Evolutionary conservation across 2,329 filamentous ascomycete genomes (phyloP).

Genomic region (Neopestalotiopsis sp.): DNA sequence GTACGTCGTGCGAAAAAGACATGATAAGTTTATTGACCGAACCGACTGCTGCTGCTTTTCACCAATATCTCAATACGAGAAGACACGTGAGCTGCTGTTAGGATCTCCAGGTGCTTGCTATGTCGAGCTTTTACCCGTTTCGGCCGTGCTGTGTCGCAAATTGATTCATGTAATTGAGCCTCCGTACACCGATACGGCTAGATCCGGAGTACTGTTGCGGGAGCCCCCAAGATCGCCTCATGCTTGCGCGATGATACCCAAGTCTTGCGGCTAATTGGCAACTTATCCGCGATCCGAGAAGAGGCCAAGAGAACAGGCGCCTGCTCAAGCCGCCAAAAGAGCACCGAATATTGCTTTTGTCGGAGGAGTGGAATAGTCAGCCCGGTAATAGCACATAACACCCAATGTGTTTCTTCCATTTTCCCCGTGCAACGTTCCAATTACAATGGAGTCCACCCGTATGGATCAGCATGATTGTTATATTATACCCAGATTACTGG

Average conservation of each 20-base stretch:
- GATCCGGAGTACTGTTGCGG: slow-evolving; percentile 5
- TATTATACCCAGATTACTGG: background rate
- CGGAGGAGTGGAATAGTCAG: background rate
- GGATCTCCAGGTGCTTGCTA: background rate
- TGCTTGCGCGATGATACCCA: background rate
- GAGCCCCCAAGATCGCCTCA: too few relatives aligned
- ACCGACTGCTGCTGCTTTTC: background rate
- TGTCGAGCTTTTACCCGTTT: background rate
- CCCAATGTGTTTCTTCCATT: background rate
- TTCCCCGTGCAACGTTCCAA: background rate
- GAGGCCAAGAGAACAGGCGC: background rate
- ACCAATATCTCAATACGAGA: background rate
- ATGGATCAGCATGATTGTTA: background rate
- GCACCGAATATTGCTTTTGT: background rate
- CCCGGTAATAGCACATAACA: background rate
- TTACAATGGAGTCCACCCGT: background rate
- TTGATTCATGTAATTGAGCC: slow-evolving; percentile 1
- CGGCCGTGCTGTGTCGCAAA: background rate
- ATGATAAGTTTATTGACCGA: background rate
- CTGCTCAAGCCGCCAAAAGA: background rate
- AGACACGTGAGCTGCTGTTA: background rate
- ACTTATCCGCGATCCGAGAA: slow-evolving; percentile 4
- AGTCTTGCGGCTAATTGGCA: slow-evolving; percentile 15
- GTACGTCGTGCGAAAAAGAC: background rate
- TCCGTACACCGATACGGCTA: slow-evolving; percentile 10